Evolutionary conservation across 768 basidiomycete genomes (phyloP), one percentile per base, ranked within the genome.

Genomic region (Zangia roseola): DNA sequence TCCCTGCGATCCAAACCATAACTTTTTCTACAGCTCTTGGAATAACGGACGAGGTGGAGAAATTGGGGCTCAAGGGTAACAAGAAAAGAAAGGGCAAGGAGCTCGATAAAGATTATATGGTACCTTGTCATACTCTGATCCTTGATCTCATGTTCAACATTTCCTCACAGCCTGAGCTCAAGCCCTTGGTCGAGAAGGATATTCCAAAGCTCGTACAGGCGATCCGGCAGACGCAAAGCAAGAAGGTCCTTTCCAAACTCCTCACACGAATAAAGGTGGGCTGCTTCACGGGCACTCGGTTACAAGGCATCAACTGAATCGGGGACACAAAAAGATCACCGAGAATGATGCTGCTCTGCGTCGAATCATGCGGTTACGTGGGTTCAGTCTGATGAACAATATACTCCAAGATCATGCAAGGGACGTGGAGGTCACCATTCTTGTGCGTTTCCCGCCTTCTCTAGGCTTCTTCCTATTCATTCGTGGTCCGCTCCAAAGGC

Each of bases 1-100:
- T 44, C 1, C 20, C 9, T 34, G 21, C 9, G 23, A 25, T 43
- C 25, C 38, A 17, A 35, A 26, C 30, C 9, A 26, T 40, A 26
- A 34, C 40, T 35, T 21, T 23, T 12, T 45, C 26, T 17, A 19
- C 53, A 94, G 93, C 95, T 21, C 82, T 98, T 45, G 95, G 95
- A 64, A 97, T 98, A 52, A 79, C 86, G 8, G 95, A 97, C 37
- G 94, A 95, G 59, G 86, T 88, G 14, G 92, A 94, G 60, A 67
- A 79, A 38, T 74, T 85, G 33, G 89, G 83, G 20, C 78, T 94
- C 50, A 95, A 95, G 69, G 94, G 94, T 3, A 80, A 57, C 47
- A 94, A 85, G 65, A 94, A 84, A 78, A 94, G 83, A 79, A 95
- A 85, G 66, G 78, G 91, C 41, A 90, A 86, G 77, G 92, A 95